These are phyloP conservation scores for Aspergillus caelatus DNA, from an alignment of 2,329 filamentous ascomycete genomes.

Conservation along the genomic window DNA sequence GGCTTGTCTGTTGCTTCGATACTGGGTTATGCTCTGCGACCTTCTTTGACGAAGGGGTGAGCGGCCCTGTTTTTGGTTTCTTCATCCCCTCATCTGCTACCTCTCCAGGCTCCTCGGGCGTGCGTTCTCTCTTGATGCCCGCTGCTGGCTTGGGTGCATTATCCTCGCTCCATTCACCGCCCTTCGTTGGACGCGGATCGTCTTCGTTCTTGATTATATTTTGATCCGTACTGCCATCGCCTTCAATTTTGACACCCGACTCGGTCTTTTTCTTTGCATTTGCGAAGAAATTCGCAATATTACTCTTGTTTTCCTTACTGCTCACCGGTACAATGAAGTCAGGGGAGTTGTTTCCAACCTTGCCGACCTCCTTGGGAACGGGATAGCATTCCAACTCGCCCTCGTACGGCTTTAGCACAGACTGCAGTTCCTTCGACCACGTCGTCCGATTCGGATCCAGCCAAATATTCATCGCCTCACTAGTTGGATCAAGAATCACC, in stretches of 20 bases:
- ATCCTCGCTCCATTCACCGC: conserved; percentile 52
- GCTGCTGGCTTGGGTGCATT: conserved; percentile 54
- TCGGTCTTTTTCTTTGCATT: conserved; percentile 50
- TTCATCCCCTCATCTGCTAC: conserved; percentile 24
- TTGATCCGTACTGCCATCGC: neutral
- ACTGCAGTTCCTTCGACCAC: conserved; percentile 80
- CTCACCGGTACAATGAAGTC: conserved; percentile 80
- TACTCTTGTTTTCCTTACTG: conserved; percentile 85
- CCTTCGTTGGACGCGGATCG: conserved; percentile 43
- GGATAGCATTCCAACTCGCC: conserved; percentile 83
- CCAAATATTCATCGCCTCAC: conserved; percentile 71
- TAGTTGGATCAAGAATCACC: conserved; percentile 79
- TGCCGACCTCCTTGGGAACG: conserved; percentile 86
- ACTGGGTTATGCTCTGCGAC: conserved; percentile 20
- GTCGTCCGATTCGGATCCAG: conserved; percentile 71
- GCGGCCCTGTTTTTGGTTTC: conserved; percentile 25
- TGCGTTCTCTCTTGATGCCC: conserved; percentile 53
- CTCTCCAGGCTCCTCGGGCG: conserved; percentile 33
- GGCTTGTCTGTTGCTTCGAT: conserved; percentile 26
- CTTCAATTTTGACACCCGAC: conserved; percentile 28
- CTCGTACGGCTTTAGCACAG: conserved; percentile 74
- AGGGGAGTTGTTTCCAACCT: conserved; percentile 88
- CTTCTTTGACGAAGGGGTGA: conserved; percentile 42
- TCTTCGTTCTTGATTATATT: conserved; percentile 12
- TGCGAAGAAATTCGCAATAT: conserved; percentile 91